A percentile compares a stretch with the other conserved stretches of the same genome.
Evolutionary conservation across 2,329 filamentous ascomycete species (phyloP).

Genomic region (Alternaria triticimaculans): DNA sequence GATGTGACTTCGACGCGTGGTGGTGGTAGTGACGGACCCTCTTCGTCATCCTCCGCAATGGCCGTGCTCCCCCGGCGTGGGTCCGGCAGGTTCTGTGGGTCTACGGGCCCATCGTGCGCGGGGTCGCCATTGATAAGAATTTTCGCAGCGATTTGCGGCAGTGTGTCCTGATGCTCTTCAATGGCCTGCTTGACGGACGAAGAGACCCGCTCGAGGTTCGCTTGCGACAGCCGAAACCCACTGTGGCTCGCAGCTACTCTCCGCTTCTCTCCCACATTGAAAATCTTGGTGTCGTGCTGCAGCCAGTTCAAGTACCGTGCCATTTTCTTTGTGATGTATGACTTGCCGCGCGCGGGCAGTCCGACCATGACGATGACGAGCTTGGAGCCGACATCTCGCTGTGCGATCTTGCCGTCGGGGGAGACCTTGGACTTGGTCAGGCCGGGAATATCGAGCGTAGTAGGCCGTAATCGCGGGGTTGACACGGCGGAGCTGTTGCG

Average conservation of each 20-base stretch:
- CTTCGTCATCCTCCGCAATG: conserved; percentile 26
- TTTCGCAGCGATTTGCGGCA: conserved; percentile 56
- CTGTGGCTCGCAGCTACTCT: conserved; percentile 74
- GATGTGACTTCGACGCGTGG: conserved; percentile 45
- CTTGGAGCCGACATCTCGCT: conserved; percentile 94
- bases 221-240: conserved; percentile 49
- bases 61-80: conserved; percentile 36
- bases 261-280: conserved; percentile 94
- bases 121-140: conserved; percentile 66
- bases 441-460: conserved; percentile 94
- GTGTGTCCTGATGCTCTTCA: conserved; percentile 35
- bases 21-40: conserved; percentile 19
- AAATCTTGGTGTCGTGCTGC: conserved; percentile 93
- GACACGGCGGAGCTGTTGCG: conserved; percentile 76
- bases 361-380: conserved; percentile 99
- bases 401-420: conserved; percentile 91
- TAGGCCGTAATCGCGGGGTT: conserved; percentile 85
- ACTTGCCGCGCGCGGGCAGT: conserved; percentile 92
- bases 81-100: conserved; percentile 41
- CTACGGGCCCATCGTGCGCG: conserved; percentile 42
- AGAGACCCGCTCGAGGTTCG: conserved; percentile 37
- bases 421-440: conserved; percentile 95
- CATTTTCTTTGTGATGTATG: conserved; percentile 98
- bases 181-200: conserved; percentile 32
- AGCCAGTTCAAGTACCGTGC: conserved; percentile 96